Evolutionary conservation across 2,329 filamentous ascomycete species (phyloP).

Genomic region (Aspergillus hiratsukae): DNA sequence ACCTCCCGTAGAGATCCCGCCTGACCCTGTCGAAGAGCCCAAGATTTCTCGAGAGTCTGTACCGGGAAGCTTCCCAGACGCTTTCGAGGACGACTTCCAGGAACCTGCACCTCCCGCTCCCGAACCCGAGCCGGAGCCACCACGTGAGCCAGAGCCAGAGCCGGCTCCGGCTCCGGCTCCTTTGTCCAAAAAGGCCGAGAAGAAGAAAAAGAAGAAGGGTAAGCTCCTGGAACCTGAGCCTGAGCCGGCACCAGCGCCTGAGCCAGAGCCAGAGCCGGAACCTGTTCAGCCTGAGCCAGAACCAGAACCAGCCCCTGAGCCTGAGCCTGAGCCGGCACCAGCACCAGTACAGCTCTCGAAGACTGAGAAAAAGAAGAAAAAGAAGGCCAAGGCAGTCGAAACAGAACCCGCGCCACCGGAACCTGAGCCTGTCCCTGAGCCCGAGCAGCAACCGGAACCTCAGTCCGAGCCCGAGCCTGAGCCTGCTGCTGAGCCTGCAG

Average conservation of each 20-base stretch:
- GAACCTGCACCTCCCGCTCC: constrained; percentile 21
- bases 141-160: constrained; percentile 18
- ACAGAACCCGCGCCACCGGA: constrained; percentile 28
- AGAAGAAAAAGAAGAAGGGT: constrained; percentile 12
- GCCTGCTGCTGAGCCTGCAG: constrained; percentile 17
- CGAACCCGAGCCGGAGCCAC: constrained; percentile 10
- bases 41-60: constrained; percentile 41
- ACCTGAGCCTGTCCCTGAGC: constrained; percentile 25
- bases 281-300: constrained; percentile 15
- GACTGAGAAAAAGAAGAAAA: constrained; percentile 26
- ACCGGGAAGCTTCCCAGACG: constrained; percentile 57
- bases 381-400: constrained; percentile 22
- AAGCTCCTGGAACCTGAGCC: constrained; percentile 9
- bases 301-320: constrained; percentile 12
- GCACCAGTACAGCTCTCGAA: constrained; percentile 23
- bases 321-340: constrained; percentile 10
- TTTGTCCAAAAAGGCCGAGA: background rate
- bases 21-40: constrained; percentile 27
- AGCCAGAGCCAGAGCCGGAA: constrained; percentile 28
- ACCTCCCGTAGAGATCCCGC: constrained; percentile 6
- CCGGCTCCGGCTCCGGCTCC: constrained; percentile 10
- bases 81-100: constrained; percentile 43
- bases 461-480: constrained; percentile 11
- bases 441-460: constrained; percentile 8
- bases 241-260: constrained; percentile 22